Conservation (phyloP, 495 filamentous ascomycete species). For the Neurospora sp. region DNA sequence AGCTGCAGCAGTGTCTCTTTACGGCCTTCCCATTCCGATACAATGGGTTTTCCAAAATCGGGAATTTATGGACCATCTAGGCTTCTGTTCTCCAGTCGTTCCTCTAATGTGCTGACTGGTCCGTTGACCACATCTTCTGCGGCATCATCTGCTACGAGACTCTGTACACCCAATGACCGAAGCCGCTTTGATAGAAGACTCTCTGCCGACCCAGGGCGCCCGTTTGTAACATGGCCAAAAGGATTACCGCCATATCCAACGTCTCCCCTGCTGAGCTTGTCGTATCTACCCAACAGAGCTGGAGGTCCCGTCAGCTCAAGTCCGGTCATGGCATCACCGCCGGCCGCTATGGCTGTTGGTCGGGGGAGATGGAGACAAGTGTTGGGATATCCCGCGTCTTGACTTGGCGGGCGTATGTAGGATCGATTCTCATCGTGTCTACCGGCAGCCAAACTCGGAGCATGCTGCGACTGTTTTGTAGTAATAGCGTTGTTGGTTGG, state of each 20-base stretch:
- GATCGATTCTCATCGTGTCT: not conserved
- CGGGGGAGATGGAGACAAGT: not conserved
- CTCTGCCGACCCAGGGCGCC: conserved; percentile 20
- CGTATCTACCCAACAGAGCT: conserved; percentile 51
- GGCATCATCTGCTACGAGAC: not conserved
- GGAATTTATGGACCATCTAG: not conserved
- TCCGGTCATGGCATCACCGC: conserved; percentile 9
- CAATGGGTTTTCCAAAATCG: not conserved
- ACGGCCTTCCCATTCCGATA: not conserved
- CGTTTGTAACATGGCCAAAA: conserved; percentile 21
- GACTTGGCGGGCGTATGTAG: not conserved
- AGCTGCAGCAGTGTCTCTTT: not conserved
- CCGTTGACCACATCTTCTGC: not conserved
- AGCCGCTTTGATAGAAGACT: conserved; percentile 36
- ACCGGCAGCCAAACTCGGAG: not conserved
- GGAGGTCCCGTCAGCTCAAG: conserved; percentile 6
- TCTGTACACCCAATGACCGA: conserved; percentile 27
- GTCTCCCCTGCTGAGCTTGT: conserved; percentile 59
- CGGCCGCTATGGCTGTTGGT: not conserved
- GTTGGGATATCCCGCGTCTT: not conserved
- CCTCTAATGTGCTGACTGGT: not conserved
- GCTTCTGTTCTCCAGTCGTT: not conserved
- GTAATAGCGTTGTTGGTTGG: not conserved
- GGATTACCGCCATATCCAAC: conserved; percentile 55
- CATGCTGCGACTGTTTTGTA: not conserved